A percentile compares a stretch with the other conserved stretches of the same genome.
Conservation (phyloP, 805 yeast genomes). For the Zygosaccharomyces siamensis region DNA sequence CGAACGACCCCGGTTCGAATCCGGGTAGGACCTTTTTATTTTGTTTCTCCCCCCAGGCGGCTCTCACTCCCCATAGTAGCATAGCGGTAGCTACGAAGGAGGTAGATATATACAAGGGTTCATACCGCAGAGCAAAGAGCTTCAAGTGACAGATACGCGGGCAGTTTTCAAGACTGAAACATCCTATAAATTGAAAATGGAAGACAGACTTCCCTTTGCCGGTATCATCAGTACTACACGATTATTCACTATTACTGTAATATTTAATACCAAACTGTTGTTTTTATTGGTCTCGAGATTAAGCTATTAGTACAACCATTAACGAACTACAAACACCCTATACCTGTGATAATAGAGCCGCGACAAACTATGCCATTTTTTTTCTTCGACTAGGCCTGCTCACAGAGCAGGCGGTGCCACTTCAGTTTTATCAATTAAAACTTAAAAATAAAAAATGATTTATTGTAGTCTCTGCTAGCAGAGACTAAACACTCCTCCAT, state of each 20-base stretch:
- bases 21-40: slow-evolving; percentile 45
- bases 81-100: no score
- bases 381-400: not conserved
- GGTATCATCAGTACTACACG: not conserved
- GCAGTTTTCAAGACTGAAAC: no score
- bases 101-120: no score
- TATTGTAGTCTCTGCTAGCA: not conserved
- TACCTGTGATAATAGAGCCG: slow-evolving; percentile 5
- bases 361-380: not conserved
- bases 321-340: slow-evolving; percentile 27
- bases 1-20: slow-evolving; percentile 79
- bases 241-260: not conserved
- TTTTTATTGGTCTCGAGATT: not conserved
- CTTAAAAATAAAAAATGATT: not conserved
- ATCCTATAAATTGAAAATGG: no score
- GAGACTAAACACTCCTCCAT: not conserved
- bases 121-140: no score
- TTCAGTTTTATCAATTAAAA: not conserved
- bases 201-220: no score
- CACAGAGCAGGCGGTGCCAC: not conserved
- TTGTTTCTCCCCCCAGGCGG: not conserved
- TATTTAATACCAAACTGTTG: not conserved
- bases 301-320: slow-evolving; percentile 7
- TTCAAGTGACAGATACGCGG: no score
- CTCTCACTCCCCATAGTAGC: not conserved